Conservation (phyloP, 2,329 filamentous ascomycete species). For the Ceratocystis cacaofunesta region DNA sequence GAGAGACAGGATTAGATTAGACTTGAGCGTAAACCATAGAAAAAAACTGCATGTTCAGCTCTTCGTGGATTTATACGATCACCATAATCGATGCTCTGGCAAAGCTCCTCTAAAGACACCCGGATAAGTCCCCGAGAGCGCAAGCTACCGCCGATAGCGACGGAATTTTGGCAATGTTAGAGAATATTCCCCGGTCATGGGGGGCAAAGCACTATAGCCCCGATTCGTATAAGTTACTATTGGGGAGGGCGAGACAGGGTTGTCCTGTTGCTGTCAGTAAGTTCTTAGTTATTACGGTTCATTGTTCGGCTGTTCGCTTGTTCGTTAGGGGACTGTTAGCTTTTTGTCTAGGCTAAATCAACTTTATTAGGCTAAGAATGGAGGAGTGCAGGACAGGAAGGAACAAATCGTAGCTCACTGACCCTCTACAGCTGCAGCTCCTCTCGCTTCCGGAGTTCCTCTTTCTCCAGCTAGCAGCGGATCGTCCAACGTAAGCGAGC, state of each 20-base stretch:
- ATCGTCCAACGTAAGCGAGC: conserved; percentile 10
- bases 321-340: no score
- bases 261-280: no score
- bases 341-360: no score
- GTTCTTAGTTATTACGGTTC: no score
- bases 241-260: no score
- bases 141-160: not conserved
- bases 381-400: not conserved
- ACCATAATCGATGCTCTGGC: not conserved
- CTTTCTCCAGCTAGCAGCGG: conserved; percentile 8
- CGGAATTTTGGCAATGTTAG: no score
- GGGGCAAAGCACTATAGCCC: no score
- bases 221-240: no score
- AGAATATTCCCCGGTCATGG: no score
- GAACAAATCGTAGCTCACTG: not conserved
- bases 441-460: not conserved
- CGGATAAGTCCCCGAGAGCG: not conserved
- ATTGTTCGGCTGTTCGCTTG: no score
- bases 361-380: not conserved
- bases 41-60: not conserved
- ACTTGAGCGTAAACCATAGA: not conserved
- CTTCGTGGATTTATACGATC: not conserved
- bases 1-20: not conserved
- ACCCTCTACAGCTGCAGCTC: not conserved
- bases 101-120: not conserved